A percentile compares a stretch with the other conserved stretches of the same genome.
These are phyloP conservation scores for Arthrobotrys pseudoclavata DNA, from an alignment of 2,329 filamentous ascomycete species.

Conservation along the genomic window DNA sequence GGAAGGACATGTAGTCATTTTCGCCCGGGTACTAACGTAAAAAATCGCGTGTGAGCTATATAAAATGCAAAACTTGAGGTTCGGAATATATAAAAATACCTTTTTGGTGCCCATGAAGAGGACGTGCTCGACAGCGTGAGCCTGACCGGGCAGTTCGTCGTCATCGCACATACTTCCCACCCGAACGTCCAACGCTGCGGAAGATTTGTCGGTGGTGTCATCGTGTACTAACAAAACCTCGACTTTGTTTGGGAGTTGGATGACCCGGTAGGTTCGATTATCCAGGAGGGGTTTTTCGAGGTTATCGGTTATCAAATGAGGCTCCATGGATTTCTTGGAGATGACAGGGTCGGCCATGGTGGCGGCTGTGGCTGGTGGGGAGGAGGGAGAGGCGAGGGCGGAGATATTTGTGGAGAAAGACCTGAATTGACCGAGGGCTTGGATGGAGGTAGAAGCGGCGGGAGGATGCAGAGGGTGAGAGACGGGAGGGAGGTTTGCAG, in stretches of 20 bases:
- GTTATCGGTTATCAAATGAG: conserved; percentile 73
- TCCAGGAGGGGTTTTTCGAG: conserved; percentile 88
- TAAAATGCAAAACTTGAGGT: background rate
- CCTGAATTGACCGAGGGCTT: conserved; percentile 36
- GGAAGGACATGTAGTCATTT: conserved; percentile 94
- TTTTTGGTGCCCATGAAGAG: conserved; percentile 99
- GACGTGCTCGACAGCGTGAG: conserved; percentile 94
- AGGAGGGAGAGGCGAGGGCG: background rate
- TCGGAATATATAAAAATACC: conserved; percentile 67
- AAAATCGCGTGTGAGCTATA: conserved; percentile 3
- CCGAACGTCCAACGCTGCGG: conserved; percentile 93
- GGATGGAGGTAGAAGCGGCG: conserved; percentile 12
- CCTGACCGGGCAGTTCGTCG: conserved; percentile 80
- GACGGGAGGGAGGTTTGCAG: conserved; percentile 21
- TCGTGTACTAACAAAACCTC: conserved; percentile 95
- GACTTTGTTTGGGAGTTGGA: conserved; percentile 85
- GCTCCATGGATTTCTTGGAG: conserved; percentile 57
- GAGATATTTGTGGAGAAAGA: conserved; percentile 47
- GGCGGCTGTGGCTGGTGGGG: conserved; percentile 4
- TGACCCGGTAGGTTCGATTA: conserved; percentile 87
- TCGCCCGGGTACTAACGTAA: conserved; percentile 81
- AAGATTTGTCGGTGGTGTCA: conserved; percentile 94
- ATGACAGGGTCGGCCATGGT: conserved; percentile 39
- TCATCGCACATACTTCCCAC: conserved; percentile 96
- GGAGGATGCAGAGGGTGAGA: conserved; percentile 5